phyloP scores from a whole-genome alignment of 306 rosid genomes.

The Echinosophora koreensis region DNA sequence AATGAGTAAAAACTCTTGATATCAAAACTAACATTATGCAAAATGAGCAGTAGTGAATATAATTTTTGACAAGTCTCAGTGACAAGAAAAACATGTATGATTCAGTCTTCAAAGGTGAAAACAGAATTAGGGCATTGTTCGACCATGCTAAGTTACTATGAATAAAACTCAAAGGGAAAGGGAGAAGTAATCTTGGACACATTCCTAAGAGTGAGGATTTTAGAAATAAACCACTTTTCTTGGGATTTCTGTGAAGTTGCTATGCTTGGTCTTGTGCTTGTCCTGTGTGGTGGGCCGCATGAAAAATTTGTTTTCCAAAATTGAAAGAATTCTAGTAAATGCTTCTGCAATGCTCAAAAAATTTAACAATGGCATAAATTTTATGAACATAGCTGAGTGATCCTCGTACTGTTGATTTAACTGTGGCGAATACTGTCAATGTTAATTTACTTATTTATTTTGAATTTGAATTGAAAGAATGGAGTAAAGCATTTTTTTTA shows the following conservation, averaged over 20 bases:
- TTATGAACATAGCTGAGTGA: background rate
- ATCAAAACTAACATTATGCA: slow-evolving; percentile 19
- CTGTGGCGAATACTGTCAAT: background rate
- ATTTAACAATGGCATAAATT: too few species aligned
- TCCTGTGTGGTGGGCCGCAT: too few species aligned
- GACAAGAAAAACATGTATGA: background rate
- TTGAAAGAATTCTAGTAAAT: too few species aligned
- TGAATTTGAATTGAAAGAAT: slow-evolving; percentile 35
- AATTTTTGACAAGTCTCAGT: background rate
- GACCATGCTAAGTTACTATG: background rate
- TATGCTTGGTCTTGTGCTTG: too few species aligned
- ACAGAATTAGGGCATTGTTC: background rate
- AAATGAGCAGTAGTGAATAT: slow-evolving; percentile 11
- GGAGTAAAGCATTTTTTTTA: slow-evolving; percentile 32
- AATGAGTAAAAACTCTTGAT: background rate
- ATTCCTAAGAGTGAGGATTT: slow-evolving; percentile 7
- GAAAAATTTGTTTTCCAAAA: too few species aligned
- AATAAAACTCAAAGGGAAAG: background rate
- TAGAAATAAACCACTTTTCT: background rate
- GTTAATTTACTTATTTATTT: slow-evolving; percentile 5
- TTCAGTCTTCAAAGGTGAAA: slow-evolving; percentile 33
- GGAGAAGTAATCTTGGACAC: background rate
- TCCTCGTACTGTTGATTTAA: slow-evolving; percentile 12
- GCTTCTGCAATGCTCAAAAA: too few species aligned
- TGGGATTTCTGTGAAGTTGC: too few species aligned